Conservation (phyloP, 768 basidiomycete species). For the Leccinum truebloodii region DNA sequence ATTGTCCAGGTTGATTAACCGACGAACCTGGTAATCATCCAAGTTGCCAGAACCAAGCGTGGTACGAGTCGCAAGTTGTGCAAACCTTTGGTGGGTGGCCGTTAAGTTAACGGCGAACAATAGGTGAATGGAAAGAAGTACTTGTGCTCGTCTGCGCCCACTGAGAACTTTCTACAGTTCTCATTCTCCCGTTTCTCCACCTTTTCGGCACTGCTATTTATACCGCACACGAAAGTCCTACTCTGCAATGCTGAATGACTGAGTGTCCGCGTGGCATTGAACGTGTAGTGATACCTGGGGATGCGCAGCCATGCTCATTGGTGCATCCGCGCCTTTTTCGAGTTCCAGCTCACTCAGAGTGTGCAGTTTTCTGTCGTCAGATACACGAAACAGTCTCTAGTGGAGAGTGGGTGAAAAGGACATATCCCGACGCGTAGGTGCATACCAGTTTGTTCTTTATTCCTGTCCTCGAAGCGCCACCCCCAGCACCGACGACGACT, state of each 20-base stretch:
- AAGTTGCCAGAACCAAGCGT: conserved; percentile 61
- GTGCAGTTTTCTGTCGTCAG: conserved; percentile 51
- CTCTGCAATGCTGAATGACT: conserved; percentile 31
- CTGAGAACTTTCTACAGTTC: conserved; percentile 76
- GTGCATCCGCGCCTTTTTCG: conserved; percentile 82
- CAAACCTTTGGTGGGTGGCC: conserved; percentile 15
- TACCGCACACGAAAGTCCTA: conserved; percentile 73
- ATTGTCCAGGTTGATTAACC: background rate
- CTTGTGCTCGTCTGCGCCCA: conserved; percentile 53
- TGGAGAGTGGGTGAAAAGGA: conserved; percentile 10
- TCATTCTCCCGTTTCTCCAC: conserved; percentile 71
- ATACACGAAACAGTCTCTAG: conserved; percentile 71
- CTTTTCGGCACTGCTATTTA: conserved; percentile 74
- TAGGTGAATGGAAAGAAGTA: conserved; percentile 33
- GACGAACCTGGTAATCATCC: conserved; percentile 87
- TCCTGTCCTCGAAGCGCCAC: conserved; percentile 81
- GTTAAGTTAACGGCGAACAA: conserved; percentile 12
- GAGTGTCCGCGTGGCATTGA: background rate
- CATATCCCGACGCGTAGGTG: background rate
- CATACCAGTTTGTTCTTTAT: conserved; percentile 91
- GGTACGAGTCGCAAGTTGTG: conserved; percentile 44
- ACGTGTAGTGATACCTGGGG: conserved; percentile 45
- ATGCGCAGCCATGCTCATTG: conserved; percentile 90
- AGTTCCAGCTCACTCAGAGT: conserved; percentile 72
- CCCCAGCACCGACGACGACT: conserved; percentile 87